These are phyloP conservation scores for Basipetospora sp. DNA, from an alignment of 2,329 filamentous ascomycete species.

Conservation along the genomic window DNA sequence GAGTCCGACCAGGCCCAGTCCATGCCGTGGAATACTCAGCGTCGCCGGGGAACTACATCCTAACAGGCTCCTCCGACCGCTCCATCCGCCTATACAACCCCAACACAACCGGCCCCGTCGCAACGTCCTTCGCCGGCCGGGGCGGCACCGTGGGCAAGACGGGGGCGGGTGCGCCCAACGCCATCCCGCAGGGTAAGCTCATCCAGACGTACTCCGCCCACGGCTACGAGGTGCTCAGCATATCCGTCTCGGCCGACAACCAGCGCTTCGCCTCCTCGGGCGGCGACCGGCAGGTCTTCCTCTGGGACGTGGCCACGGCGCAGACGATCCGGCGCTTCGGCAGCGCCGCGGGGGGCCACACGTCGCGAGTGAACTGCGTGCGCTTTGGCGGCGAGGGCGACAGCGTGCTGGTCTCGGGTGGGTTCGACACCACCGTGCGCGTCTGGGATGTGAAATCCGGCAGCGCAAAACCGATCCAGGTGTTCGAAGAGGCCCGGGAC, in stretches of 20 bases:
- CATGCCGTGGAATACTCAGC: constrained; percentile 62
- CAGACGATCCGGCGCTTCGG: constrained; percentile 62
- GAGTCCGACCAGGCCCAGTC: constrained; percentile 40
- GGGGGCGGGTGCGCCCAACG: no score
- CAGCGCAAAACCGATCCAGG: constrained; percentile 51
- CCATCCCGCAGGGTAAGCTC: constrained; percentile 38
- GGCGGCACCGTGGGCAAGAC: no score
- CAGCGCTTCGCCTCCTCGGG: constrained; percentile 73
- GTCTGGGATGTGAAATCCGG: constrained; percentile 55
- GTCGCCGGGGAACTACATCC: constrained; percentile 58
- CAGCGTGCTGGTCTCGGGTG: constrained; percentile 55
- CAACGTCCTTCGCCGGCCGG: constrained; percentile 4
- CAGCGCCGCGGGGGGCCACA: constrained; percentile 46
- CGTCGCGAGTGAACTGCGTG: constrained; percentile 61
- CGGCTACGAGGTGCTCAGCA: constrained; percentile 78
- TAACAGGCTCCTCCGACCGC: constrained; percentile 77
- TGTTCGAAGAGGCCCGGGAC: constrained; percentile 58
- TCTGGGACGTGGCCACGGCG: constrained; percentile 83
- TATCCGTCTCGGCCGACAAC: constrained; percentile 63
- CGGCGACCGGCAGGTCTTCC: constrained; percentile 78
- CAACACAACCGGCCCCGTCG: constrained; percentile 30
- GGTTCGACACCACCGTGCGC: constrained; percentile 61
- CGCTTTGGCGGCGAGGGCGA: constrained; percentile 65
- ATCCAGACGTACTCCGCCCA: constrained; percentile 84
- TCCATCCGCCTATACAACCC: constrained; percentile 78